Percentiles rank a stretch among this genome's conserved stretches.
Evolutionary conservation across 2,329 filamentous ascomycete genomes (phyloP).

Genomic region (Phialocephala sp.): DNA sequence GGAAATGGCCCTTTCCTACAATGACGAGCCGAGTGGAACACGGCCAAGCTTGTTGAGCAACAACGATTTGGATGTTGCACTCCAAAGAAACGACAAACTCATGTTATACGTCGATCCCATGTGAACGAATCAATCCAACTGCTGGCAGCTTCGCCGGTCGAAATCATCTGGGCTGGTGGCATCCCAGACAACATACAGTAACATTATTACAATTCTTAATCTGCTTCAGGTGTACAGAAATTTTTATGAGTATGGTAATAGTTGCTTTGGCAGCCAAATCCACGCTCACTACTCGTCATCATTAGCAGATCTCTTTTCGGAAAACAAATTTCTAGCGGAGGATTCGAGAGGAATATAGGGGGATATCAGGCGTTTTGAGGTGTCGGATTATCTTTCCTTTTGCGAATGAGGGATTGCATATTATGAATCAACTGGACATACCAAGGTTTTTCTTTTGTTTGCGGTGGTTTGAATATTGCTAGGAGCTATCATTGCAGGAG

Average conservation of each 20-base stretch:
- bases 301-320: conserved; percentile 29
- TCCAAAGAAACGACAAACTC: conserved; percentile 86
- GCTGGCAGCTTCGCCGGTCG: conserved; percentile 26
- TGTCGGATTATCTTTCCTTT: conserved; percentile 3
- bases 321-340: conserved; percentile 25
- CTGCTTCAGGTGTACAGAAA: conserved; percentile 41
- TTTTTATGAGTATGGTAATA: conserved; percentile 35
- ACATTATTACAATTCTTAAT: conserved; percentile 39
- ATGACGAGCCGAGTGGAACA: conserved; percentile 74
- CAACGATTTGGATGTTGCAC: conserved; percentile 78
- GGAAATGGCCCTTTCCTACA: conserved; percentile 81
- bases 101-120: conserved; percentile 70
- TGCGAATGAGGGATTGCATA: conserved; percentile 12
- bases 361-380: conserved; percentile 33
- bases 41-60: conserved; percentile 79
- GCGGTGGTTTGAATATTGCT: not conserved
- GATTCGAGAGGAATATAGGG: conserved; percentile 29
- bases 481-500: conserved; percentile 7
- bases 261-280: conserved; percentile 32
- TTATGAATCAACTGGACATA: conserved; percentile 18
- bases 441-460: conserved; percentile 12
- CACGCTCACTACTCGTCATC: conserved; percentile 36
- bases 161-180: conserved; percentile 16
- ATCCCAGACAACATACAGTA: conserved; percentile 17
- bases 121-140: conserved; percentile 26